Conservation (phyloP, 2,329 filamentous ascomycete genomes). For the Trichoderma cornu-damae region DNA sequence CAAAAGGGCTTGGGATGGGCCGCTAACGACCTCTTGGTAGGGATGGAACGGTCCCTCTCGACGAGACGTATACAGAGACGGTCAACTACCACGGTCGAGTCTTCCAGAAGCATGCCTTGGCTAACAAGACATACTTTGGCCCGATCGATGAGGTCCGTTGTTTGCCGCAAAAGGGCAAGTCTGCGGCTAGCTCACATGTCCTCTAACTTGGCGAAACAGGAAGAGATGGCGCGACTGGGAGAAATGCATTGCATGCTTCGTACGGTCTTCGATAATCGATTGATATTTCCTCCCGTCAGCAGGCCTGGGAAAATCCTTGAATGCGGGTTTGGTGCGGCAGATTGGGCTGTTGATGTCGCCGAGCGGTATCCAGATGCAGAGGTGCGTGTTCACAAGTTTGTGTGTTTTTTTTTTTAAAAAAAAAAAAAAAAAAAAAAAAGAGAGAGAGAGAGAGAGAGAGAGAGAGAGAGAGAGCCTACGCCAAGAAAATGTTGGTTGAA, state of each 20-base stretch:
- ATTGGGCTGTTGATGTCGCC: constrained; percentile 67
- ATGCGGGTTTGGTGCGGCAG: constrained; percentile 65
- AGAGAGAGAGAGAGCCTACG: no score
- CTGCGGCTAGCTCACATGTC: neutral
- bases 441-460: no score
- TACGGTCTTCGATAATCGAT: constrained; percentile 58
- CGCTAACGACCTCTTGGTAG: constrained; percentile 29
- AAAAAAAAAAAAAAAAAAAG: neutral
- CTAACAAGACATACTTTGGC: constrained; percentile 60
- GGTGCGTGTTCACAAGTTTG: constrained; percentile 39
- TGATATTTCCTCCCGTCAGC: constrained; percentile 64
- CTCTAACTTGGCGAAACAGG: constrained; percentile 39
- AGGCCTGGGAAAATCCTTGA: constrained; percentile 59
- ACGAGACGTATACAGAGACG: constrained; percentile 54
- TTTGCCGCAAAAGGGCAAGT: neutral
- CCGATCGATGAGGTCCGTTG: constrained; percentile 64
- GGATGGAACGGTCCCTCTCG: constrained; percentile 49
- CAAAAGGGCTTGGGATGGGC: neutral
- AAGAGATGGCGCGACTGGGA: constrained; percentile 61
- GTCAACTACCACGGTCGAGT: constrained; percentile 56
- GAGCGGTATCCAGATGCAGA: constrained; percentile 58
- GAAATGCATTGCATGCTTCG: constrained; percentile 59
- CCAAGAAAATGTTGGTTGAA: no score
- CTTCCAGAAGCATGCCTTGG: constrained; percentile 63
- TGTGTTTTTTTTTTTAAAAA: neutral